Evolutionary conservation across 495 filamentous ascomycete genomes (phyloP).

Genomic region (Annulohypoxylon maeteangense): DNA sequence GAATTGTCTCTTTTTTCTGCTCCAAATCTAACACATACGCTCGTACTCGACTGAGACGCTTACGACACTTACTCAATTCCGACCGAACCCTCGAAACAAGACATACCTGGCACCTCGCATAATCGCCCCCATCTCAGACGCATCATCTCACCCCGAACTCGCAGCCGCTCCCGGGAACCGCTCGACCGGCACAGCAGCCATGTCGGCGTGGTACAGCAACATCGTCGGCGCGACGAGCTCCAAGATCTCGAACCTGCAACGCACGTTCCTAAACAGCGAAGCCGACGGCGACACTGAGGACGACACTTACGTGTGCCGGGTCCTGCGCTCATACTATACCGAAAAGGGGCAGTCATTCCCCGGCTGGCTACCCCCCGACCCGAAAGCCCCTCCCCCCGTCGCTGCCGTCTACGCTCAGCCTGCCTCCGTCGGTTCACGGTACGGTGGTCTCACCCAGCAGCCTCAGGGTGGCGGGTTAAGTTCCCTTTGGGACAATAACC

Average conservation of each 20-base stretch:
- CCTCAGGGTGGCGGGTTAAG: constrained; percentile 61
- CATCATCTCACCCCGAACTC: constrained; percentile 29
- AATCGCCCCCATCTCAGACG: constrained; percentile 28
- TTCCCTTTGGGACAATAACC: constrained; percentile 83
- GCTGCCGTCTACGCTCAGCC: constrained; percentile 63
- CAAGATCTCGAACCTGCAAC: constrained; percentile 81
- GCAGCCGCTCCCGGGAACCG: constrained; percentile 7
- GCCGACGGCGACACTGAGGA: constrained; percentile 93
- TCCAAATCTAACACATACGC: constrained; percentile 16
- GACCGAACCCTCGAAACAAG: constrained; percentile 9
- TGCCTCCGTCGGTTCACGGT: constrained; percentile 59
- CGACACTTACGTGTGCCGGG: constrained; percentile 92
- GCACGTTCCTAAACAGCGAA: constrained; percentile 79
- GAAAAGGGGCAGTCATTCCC: constrained; percentile 89
- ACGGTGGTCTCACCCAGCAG: constrained; percentile 58
- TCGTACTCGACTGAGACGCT: not conserved
- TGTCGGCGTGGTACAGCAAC: constrained; percentile 83
- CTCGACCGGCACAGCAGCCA: constrained; percentile 45
- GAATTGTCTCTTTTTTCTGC: not conserved
- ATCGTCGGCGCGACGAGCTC: constrained; percentile 82
- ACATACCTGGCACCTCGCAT: constrained; percentile 13
- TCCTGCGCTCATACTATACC: constrained; percentile 92
- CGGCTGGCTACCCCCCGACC: constrained; percentile 88
- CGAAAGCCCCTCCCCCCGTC: constrained; percentile 71
- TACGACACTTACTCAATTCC: not conserved